Percentiles rank a stretch among this genome's conserved stretches.
phyloP scores from a whole-genome alignment of 352 stramenopile species.

The Globisporangium nunn region DNA sequence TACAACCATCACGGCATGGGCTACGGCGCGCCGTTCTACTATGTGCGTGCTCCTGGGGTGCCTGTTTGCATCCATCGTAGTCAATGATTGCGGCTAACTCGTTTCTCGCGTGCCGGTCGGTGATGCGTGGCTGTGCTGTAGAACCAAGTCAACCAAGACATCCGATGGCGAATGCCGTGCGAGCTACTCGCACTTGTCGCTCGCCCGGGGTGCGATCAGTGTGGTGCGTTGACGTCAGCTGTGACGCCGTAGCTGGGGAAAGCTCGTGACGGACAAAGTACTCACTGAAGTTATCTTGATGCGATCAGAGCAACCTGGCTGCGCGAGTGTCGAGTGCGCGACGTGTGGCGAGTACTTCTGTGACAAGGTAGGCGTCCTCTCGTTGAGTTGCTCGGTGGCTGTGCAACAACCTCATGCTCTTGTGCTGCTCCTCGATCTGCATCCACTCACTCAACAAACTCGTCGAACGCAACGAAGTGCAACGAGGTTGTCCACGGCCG shows the following conservation, averaged over 20 bases:
- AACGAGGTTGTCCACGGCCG: slow-evolving; percentile 77
- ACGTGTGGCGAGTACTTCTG: slow-evolving; percentile 92
- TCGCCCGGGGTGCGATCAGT: slow-evolving; percentile 84
- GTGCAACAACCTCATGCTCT: too few relatives aligned
- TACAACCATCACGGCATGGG: slow-evolving; percentile 65
- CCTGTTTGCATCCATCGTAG: too few relatives aligned
- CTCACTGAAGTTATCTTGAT: too few relatives aligned
- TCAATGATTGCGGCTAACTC: slow-evolving; percentile 6
- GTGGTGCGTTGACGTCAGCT: slow-evolving; percentile 27
- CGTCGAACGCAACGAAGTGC: slow-evolving; percentile 31
- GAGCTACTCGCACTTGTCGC: slow-evolving; percentile 78
- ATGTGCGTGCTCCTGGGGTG: slow-evolving; percentile 29
- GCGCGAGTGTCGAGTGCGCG: slow-evolving; percentile 78
- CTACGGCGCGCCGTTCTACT: slow-evolving; percentile 89
- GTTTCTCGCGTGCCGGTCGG: slow-evolving; percentile 2
- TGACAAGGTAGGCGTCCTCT: slow-evolving; percentile 23
- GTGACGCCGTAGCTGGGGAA: neutral
- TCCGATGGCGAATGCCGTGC: slow-evolving; percentile 87
- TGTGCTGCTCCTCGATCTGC: too few relatives aligned
- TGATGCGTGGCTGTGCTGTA: slow-evolving; percentile 7
- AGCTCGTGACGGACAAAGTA: neutral
- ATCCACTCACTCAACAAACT: too few relatives aligned
- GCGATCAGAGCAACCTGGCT: slow-evolving; percentile 28
- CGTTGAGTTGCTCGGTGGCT: neutral
- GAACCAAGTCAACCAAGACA: slow-evolving; percentile 89